phyloP scores from a whole-genome alignment of 805 yeast species.

The Scheffersomyces stipitis region DNA sequence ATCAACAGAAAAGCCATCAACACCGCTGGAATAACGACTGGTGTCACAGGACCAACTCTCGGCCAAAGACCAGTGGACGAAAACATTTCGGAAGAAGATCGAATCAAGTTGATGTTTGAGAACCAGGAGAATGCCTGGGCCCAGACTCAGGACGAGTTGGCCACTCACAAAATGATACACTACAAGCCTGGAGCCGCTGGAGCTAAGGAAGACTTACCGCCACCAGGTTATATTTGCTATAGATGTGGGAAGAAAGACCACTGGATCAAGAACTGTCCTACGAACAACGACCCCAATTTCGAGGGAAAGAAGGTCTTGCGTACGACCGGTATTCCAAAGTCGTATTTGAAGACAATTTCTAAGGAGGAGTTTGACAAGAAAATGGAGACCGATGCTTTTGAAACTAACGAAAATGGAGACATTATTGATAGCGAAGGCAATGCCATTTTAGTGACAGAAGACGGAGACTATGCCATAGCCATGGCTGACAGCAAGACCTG shows the following conservation, averaged over 20 bases:
- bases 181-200: constrained; percentile 41
- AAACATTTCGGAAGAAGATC: constrained; percentile 74
- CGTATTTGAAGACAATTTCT: constrained; percentile 82
- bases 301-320: constrained; percentile 89
- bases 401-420: constrained; percentile 43
- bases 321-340: constrained; percentile 96
- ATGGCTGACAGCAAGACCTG: constrained; percentile 91
- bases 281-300: constrained; percentile 87
- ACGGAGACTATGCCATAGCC: constrained; percentile 95
- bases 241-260: constrained; percentile 94
- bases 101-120: constrained; percentile 86
- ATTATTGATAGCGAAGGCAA: constrained; percentile 46
- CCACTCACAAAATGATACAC: constrained; percentile 77
- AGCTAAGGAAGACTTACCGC: constrained; percentile 72
- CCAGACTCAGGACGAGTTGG: constrained; percentile 87
- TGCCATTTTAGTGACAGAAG: constrained; percentile 83
- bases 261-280: constrained; percentile 95
- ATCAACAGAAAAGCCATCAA: constrained; percentile 40
- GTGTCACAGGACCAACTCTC: constrained; percentile 3
- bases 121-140: constrained; percentile 95
- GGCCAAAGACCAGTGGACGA: constrained; percentile 35
- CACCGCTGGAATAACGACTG: constrained; percentile 16
- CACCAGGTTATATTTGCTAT: constrained; percentile 94
- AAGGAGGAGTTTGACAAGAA: constrained; percentile 66
- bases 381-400: constrained; percentile 34